A percentile compares a stretch with the other conserved stretches of the same genome.
phyloP scores from a whole-genome alignment of 371 early-diverging fungal species.

The Mucor velutinosus region DNA sequence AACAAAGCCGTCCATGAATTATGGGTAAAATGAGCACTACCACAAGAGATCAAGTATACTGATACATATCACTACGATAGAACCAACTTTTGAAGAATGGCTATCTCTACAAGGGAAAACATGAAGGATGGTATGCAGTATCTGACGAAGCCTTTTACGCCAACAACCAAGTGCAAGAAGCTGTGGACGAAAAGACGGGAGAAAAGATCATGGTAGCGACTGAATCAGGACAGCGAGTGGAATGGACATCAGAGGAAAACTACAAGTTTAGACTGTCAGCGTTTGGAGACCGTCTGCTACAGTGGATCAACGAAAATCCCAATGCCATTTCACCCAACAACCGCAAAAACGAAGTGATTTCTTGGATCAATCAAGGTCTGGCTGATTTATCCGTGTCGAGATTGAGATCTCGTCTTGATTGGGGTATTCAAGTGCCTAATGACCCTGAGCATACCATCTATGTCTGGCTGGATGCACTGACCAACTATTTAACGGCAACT shows the following conservation, averaged over 20 bases:
- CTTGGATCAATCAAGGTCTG: conserved; percentile 56
- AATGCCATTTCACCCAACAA: conserved; percentile 65
- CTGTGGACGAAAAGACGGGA: conserved; percentile 61
- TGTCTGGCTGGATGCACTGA: conserved; percentile 97
- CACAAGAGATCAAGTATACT: too few species aligned
- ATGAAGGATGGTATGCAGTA: conserved; percentile 95
- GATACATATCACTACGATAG: conserved; percentile 37
- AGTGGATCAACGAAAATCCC: conserved; percentile 71
- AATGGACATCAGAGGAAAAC: conserved; percentile 92
- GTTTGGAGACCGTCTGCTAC: conserved; percentile 60
- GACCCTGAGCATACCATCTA: conserved; percentile 91
- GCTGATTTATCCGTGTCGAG: conserved; percentile 89
- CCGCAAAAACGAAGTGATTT: conserved; percentile 63
- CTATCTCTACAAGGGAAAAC: conserved; percentile 88
- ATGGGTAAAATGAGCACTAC: too few species aligned
- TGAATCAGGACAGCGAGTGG: conserved; percentile 85
- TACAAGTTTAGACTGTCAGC: conserved; percentile 86
- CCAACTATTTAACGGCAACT: conserved; percentile 88
- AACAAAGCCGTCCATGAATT: conserved; percentile 67
- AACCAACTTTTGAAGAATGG: conserved; percentile 67
- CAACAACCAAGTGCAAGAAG: conserved; percentile 70
- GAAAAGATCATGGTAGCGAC: conserved; percentile 61
- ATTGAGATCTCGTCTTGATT: conserved; percentile 73
- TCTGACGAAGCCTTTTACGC: conserved; percentile 96
- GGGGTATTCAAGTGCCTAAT: conserved; percentile 94